Evolutionary conservation across 1,139 yeast species (phyloP).

Genomic region (Dujonia santamariae): DNA sequence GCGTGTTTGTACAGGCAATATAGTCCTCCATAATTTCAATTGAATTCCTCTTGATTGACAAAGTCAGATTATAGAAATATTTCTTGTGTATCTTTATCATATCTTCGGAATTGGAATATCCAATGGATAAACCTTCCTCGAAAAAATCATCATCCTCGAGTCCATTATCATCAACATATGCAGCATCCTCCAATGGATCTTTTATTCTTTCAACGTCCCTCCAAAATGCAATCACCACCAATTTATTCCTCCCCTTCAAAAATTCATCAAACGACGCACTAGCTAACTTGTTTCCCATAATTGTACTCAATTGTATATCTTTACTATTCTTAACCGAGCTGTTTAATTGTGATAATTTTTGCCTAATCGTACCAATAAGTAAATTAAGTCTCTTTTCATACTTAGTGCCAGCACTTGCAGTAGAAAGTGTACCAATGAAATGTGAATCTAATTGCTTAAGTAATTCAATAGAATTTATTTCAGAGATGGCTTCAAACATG

Average conservation of each 20-base stretch:
- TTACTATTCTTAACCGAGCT: conserved; percentile 4
- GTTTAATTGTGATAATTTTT: conserved; percentile 8
- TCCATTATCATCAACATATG: conserved; percentile 18
- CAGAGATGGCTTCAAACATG: conserved; percentile 10
- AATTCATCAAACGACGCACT: conserved; percentile 46
- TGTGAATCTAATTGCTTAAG: conserved; percentile 19
- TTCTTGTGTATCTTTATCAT: conserved; percentile 43
- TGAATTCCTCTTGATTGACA: conserved; percentile 23
- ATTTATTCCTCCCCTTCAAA: conserved; percentile 47
- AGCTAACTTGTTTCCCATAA: conserved; percentile 40
- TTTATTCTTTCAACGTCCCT: conserved; percentile 61
- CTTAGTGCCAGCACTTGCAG: not conserved
- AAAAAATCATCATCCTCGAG: conserved; percentile 19
- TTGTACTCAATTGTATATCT: conserved; percentile 12
- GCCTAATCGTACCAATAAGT: conserved; percentile 11
- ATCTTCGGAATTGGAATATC: conserved; percentile 45
- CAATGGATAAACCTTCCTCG: conserved; percentile 24
- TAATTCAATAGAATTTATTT: conserved; percentile 18
- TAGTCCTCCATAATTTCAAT: conserved; percentile 28
- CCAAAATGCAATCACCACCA: conserved; percentile 58
- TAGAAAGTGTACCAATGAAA: not conserved
- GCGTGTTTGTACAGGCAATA: conserved; percentile 16
- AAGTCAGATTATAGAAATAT: conserved; percentile 31
- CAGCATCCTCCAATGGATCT: conserved; percentile 64
- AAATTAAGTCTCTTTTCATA: conserved; percentile 12